Evolutionary conservation across 306 rosid genomes (phyloP).

Genomic region (Vachellia pachyceras): DNA sequence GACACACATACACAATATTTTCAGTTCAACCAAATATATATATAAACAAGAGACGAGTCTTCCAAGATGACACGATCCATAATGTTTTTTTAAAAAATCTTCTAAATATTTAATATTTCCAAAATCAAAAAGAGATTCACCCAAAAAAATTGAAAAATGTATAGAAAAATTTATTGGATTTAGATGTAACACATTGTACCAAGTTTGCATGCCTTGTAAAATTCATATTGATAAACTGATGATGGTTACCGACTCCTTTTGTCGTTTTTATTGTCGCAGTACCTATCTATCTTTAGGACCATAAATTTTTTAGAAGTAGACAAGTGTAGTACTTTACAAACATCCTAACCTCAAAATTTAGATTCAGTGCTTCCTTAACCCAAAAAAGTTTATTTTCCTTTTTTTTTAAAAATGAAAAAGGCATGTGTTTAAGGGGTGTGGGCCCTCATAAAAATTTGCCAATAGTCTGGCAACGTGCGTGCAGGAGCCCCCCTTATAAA

Average conservation of each 20-base stretch:
- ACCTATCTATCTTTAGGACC: too few relatives aligned
- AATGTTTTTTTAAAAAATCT: not conserved
- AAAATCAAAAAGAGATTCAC: not conserved
- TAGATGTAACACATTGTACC: not conserved
- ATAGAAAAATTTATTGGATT: not conserved
- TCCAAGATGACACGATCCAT: not conserved
- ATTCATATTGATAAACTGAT: not conserved
- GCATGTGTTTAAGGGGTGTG: too few relatives aligned
- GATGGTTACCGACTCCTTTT: not conserved
- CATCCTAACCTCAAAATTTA: not conserved
- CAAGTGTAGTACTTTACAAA: not conserved
- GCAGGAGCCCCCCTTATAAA: not conserved
- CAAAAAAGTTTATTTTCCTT: not conserved
- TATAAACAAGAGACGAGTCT: not conserved
- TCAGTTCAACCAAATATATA: not conserved
- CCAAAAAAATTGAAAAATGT: not conserved
- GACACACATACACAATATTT: too few relatives aligned
- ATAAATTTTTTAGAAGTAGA: too few relatives aligned
- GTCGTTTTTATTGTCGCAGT: not conserved
- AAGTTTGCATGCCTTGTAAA: not conserved
- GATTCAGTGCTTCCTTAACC: not conserved
- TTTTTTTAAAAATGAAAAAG: too few relatives aligned
- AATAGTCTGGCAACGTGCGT: not conserved
- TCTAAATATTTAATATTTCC: not conserved
- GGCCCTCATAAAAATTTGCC: not conserved